Base-by-base conservation (phyloP, 768 basidiomycete genomes). In the Tephrocybe sp. region DNA sequence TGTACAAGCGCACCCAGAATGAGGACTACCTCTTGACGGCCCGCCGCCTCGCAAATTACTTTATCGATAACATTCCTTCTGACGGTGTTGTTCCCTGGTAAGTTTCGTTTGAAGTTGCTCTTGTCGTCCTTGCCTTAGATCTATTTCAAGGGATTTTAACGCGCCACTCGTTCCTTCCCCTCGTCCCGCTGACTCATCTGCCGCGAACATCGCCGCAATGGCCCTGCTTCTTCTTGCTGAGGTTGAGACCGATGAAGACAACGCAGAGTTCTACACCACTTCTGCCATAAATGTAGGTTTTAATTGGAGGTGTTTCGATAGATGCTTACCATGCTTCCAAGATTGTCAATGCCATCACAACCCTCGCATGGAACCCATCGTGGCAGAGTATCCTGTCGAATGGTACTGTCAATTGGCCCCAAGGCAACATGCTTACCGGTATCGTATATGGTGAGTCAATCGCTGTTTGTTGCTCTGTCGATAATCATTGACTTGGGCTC, bases 21-120 rank as follows among this genome's bases (percentile, higher is more conserved):
- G 33, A 57, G 9, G 68, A 68, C 19, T 88, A 85, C 62, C 72
- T 88, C 22, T 62, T 72, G n/a, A 86, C 86, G 5, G 76, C 85
- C 3, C 75, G 80, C 9, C 71, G 69, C 16, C 67, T 84, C 61
- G 84, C 86, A 11, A 68, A 64, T 4, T 86, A 82, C 64, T 88
- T 86, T 70, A 58, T 88, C 48, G 59, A 65, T 13, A 71, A 80
- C 58, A 64, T 87, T 4, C 86, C 87, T 4, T 57, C 68, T 13
- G 77, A 82, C 53, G 82, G 82, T 1, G 74, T 88, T 42, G 76
- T 85, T 14, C 85, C 85, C 19, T 89, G 87, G 86, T 84, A 44
- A 41, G 70, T 5, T 9, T 10, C n/a, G 22, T 36, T 44, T 40
- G n/a, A 31, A 9, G 39, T 33, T 23, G 13, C 32, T 9, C 43